Conservation (phyloP, 176 grass and related monocot species). For the Phragmites australis region DNA sequence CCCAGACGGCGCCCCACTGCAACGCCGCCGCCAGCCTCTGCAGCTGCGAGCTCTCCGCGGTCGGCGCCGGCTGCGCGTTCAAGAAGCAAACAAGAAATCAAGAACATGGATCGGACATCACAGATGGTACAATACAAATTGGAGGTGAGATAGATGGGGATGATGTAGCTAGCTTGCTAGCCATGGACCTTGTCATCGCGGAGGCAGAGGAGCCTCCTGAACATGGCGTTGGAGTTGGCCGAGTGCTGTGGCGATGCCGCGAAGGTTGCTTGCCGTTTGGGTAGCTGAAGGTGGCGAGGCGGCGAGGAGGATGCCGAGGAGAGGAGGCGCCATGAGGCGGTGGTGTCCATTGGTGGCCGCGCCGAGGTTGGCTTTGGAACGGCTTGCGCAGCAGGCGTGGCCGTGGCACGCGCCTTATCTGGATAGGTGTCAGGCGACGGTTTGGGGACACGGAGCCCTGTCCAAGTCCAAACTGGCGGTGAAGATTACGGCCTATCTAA, state of each 20-base stretch:
- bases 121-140: not conserved
- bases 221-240: slow-evolving; percentile 36
- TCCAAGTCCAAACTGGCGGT: not conserved
- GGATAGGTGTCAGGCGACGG: slow-evolving; percentile 5
- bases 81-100: not conserved
- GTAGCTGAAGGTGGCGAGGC: not conserved
- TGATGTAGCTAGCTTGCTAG: not conserved
- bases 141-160: not conserved
- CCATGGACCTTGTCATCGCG: slow-evolving; percentile 47
- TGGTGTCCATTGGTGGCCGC: slow-evolving; percentile 29
- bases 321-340: slow-evolving; percentile 49
- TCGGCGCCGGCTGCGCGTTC: not conserved
- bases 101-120: not conserved
- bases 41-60: slow-evolving; percentile 39
- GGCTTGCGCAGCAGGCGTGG: slow-evolving; percentile 27
- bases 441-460: not conserved
- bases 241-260: slow-evolving; percentile 5
- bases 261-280: not conserved
- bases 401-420: slow-evolving; percentile 38
- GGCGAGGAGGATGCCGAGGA: slow-evolving; percentile 25
- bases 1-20: slow-evolving; percentile 64
- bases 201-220: slow-evolving; percentile 45
- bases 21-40: slow-evolving; percentile 49
- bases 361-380: not conserved
- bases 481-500: not conserved